Evolutionary conservation across 371 early-diverging fungal genomes (phyloP).

Genomic region (Mucor racemosus): DNA sequence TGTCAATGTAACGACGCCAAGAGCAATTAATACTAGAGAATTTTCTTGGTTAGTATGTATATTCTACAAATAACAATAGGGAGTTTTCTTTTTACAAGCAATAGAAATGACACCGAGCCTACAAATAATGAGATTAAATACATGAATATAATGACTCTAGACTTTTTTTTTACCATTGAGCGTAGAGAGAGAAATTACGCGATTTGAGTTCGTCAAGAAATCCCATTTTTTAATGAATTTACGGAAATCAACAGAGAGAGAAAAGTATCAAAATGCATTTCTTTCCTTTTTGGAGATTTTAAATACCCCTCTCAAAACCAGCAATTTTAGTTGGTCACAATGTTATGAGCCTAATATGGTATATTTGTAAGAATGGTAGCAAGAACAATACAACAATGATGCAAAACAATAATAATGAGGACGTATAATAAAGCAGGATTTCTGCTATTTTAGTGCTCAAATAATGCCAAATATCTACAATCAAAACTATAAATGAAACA

Average conservation of each 20-base stretch:
- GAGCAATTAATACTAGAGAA: conserved; percentile 39
- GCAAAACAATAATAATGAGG: too few relatives aligned
- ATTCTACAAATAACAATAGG: neutral
- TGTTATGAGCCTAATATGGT: too few relatives aligned
- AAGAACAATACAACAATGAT: too few relatives aligned
- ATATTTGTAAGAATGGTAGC: too few relatives aligned
- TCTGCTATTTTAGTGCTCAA: too few relatives aligned
- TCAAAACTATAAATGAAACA: too few relatives aligned
- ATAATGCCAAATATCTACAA: too few relatives aligned
- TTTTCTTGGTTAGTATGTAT: neutral
- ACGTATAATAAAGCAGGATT: too few relatives aligned
- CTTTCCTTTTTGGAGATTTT: conserved; percentile 1
- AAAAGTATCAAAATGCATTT: conserved; percentile 3
- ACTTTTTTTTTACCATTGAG: conserved; percentile 46
- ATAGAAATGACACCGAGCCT: conserved; percentile 51
- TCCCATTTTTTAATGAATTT: conserved; percentile 34
- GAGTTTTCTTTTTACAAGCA: conserved; percentile 33
- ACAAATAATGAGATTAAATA: neutral
- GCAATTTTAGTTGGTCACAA: too few relatives aligned
- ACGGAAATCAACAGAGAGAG: neutral
- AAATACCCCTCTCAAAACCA: neutral
- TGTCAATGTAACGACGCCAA: conserved; percentile 38
- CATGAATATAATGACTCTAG: neutral
- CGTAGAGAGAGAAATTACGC: conserved; percentile 55
- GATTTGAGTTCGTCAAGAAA: conserved; percentile 48